Evolutionary conservation across 169 alveolate genomes (phyloP).

Genomic region (Cryptosporidium meleagridis): DNA sequence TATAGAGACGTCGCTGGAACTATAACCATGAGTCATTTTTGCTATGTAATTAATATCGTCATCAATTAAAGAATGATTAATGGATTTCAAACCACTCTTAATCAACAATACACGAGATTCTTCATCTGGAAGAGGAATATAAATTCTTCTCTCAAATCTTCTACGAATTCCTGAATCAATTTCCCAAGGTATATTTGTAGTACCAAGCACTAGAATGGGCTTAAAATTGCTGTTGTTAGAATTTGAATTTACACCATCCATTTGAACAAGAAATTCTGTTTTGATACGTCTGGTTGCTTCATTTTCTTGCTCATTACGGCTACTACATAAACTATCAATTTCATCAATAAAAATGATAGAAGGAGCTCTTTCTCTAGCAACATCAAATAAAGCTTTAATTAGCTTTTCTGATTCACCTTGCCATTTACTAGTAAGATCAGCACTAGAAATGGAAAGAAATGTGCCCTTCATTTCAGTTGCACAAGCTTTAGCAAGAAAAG

Average conservation of each 20-base stretch:
- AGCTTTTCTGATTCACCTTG: constrained; percentile 99
- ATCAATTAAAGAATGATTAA: constrained; percentile 80
- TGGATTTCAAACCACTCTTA: constrained; percentile 81
- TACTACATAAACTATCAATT: constrained; percentile 96
- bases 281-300: constrained; percentile 98
- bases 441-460: constrained; percentile 95
- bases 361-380: constrained; percentile 96
- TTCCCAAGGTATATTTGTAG: constrained; percentile 97
- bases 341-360: constrained; percentile 98
- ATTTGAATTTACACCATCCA: constrained; percentile 92
- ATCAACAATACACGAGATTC: constrained; percentile 90
- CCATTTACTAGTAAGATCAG: constrained; percentile 97
- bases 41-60: constrained; percentile 85
- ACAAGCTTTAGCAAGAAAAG: constrained; percentile 98
- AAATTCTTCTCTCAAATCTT: constrained; percentile 96
- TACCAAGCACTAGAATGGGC: constrained; percentile 92
- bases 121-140: constrained; percentile 98
- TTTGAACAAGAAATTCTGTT: constrained; percentile 98
- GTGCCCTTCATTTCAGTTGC: constrained; percentile 97
- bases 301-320: constrained; percentile 94
- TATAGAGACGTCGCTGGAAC: constrained; percentile 92
- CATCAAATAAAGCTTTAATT: constrained; percentile 92
- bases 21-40: constrained; percentile 87
- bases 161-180: constrained; percentile 98
- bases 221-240: constrained; percentile 87